Percentiles rank a stretch among this genome's conserved stretches.
phyloP scores from a whole-genome alignment of 345 rosid genomes.

The rapeseed (Brassica napus) region DNA sequence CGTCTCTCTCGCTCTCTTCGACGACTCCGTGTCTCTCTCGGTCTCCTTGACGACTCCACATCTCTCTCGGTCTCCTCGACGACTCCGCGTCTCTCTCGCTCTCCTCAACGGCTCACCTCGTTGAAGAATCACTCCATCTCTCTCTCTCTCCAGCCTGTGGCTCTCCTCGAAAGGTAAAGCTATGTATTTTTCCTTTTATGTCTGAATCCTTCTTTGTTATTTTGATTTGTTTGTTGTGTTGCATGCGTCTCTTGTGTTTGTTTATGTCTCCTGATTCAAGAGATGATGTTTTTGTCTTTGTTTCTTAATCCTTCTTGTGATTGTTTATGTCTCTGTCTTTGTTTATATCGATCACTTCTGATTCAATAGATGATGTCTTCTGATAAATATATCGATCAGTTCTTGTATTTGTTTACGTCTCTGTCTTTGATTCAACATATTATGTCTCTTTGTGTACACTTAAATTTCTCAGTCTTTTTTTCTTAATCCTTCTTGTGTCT shows the following conservation, averaged over 20 bases:
- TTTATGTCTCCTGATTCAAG: not conserved
- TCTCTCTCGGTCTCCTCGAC: not conserved
- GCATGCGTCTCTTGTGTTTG: not conserved
- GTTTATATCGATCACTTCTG: not conserved
- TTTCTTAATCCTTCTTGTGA: not conserved
- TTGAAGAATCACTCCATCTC: not conserved
- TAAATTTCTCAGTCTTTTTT: no score
- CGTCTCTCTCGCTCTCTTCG: not conserved
- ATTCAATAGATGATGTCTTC: not conserved
- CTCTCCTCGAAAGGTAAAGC: not conserved
- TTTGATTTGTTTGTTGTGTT: not conserved
- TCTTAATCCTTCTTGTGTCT: no score
- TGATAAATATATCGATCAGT: no score
- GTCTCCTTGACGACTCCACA: no score
- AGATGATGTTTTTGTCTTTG: not conserved
- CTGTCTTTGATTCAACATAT: no score
- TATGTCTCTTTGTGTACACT: no score
- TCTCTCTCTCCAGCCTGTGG: not conserved
- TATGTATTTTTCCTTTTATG: not conserved
- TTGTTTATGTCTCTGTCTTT: no score
- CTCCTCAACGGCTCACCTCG: not conserved
- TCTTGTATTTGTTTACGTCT: not conserved
- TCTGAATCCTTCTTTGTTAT: not conserved
- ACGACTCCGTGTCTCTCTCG: no score
- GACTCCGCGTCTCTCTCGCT: no score